Evolutionary conservation across 1,139 yeast genomes (phyloP), one percentile per base, ranked within the genome.

Genomic region (Geotrichum carabidarum): DNA sequence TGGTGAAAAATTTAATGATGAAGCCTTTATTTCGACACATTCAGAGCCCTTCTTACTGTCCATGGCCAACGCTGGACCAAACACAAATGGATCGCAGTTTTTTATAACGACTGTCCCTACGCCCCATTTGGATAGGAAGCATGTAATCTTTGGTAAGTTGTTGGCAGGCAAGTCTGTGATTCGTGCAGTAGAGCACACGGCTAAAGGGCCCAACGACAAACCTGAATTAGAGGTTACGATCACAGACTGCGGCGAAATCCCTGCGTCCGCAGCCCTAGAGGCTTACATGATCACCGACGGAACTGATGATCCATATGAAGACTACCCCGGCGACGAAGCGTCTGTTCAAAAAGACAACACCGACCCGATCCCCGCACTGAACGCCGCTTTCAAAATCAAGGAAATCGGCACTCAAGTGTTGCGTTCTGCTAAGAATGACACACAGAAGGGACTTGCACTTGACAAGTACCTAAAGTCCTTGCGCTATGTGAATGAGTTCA

Each of bases 51-150:
- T 86, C 70, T 76, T 91, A 63, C 78, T 93, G 65, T 87, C 96
- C 30, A 93, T 93, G 98, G 98, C 97, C 58, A 90, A 90, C 69
- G 87, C 95, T 4, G 98, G 98, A 9, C 91, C 96, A 55, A 83
- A 86, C 70, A 91, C 98, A 57, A 93, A 93, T 68, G 98, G 98
- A 1, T 88, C 96, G 0, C 98, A 93, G 71, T 91, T 89, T 67
- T 93, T 93, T 70, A 84, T 93, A 64, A 81, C 85, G 52, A 84
- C 91, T 12, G 88, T 80, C 4, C 80, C 86, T 49, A 84, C 93
- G 22, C 88, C 91, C 7, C 93, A 86, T 68, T 78, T 91, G 64
- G 93, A 93, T 68, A 95, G 94, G 44, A 91, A 91, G 71, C 98
- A 93, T 70, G 97, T 90, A 55, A 98, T 93, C 9, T 93, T 93